Base-by-base conservation (phyloP, 2,329 filamentous ascomycete genomes). In the Aspergillus ochraceus region DNA sequence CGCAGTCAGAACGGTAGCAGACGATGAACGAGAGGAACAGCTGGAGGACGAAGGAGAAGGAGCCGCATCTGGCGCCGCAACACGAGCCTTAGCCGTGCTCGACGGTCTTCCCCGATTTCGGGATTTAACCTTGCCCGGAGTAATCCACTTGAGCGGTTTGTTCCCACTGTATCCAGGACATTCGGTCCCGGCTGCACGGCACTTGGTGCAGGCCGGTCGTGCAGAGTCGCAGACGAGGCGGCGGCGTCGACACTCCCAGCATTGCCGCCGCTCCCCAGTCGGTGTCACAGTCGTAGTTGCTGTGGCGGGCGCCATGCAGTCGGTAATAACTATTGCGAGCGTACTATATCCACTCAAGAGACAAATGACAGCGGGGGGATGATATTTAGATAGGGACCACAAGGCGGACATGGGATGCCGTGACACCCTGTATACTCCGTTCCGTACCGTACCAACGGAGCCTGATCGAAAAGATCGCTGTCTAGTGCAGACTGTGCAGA, bases 141-240 rank as follows among this genome's bases (percentile, higher is more conserved):
- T 20, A 5, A 55, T 24, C 59, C 59, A 58, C 30, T 52, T 55
- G 10, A 60, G 47, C 24, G 59, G 59, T 32, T 60, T 58, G 9
- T 60, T 58, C 4, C 54, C 56, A 22, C 50, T 56, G 29, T 61
- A 61, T 26, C 59, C 59, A 1, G 56, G 59, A 26, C 59, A 61
- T 19, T 36, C 49, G 8, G 58, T 46, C 12, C 59, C 55, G 17
- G 56, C 42, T 5, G 49, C 20, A 14, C 36, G 39, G 30, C 59
- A 61, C 36, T 61, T 61, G 36, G 50, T 45, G 42, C 59, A 61
- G 5, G 47, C 32, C 1, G 52, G 59, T 6, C 22, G 32, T 14
- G 36, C 39, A 24, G 54, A 61, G 49, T 61, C 56, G 49, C 59
- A 61, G 10, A 60, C 59, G 4, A 61, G 47, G 8, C 59, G 59